These are phyloP conservation scores for Ceratobasidium sp. DNA, from an alignment of 1,284 basidiomycete species.

Conservation along the genomic window DNA sequence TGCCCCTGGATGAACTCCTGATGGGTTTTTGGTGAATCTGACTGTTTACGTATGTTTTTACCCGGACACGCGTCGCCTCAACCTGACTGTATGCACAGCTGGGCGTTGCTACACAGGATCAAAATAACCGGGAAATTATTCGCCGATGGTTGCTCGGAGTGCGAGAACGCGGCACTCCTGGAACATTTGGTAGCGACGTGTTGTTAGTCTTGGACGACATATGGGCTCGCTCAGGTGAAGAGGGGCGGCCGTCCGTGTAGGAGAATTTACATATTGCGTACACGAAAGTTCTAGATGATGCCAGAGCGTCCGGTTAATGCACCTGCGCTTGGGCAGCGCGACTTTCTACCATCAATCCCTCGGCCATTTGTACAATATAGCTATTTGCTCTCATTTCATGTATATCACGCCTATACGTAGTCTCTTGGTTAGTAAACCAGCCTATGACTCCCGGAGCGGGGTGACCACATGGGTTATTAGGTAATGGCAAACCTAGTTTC, in stretches of 20 bases:
- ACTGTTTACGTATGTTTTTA: constrained; percentile 2
- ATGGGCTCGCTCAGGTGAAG: neutral
- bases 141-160: neutral
- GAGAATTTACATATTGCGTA: constrained; percentile 1
- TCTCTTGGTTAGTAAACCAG: no score
- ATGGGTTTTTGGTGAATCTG: neutral
- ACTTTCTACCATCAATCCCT: no score
- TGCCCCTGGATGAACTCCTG: constrained; percentile 15
- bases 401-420: no score
- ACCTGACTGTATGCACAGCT: neutral
- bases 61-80: no score
- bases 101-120: constrained; percentile 1
- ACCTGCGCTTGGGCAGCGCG: neutral
- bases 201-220: neutral
- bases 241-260: constrained; percentile 13
- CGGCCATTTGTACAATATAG: no score
- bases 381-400: no score
- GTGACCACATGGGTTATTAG: no score
- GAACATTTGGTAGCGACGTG: constrained; percentile 1
- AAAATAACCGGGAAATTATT: neutral
- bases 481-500: no score
- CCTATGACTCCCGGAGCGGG: no score
- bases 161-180: constrained; percentile 9
- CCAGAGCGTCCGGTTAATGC: neutral
- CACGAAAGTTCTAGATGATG: neutral